These are phyloP conservation scores for Pythium sp. DNA, from an alignment of 352 stramenopile species.

Conservation along the genomic window DNA sequence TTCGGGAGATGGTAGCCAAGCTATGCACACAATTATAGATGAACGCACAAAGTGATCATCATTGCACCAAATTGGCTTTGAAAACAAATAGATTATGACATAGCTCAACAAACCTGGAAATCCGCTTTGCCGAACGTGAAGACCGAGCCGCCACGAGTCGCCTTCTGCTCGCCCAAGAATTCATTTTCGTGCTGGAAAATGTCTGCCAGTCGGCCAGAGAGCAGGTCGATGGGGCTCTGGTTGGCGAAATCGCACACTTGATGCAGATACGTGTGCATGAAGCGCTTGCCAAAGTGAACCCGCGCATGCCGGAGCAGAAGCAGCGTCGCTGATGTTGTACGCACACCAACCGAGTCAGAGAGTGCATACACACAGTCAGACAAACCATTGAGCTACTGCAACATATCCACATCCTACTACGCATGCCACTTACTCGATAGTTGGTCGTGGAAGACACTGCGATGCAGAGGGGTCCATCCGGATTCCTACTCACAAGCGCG, in stretches of 20 bases:
- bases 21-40: constrained; percentile 19
- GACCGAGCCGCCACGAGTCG: constrained; percentile 34
- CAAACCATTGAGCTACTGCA: background rate
- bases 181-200: constrained; percentile 14
- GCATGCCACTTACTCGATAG: constrained; percentile 51
- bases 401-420: background rate
- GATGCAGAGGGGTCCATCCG: constrained; percentile 77
- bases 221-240: constrained; percentile 65
- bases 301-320: constrained; percentile 65
- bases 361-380: background rate
- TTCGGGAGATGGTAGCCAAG: constrained; percentile 82
- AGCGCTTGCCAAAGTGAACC: constrained; percentile 41
- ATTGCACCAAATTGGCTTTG: background rate
- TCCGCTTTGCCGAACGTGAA: constrained; percentile 86
- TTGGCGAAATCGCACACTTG: constrained; percentile 46
- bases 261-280: constrained; percentile 51
- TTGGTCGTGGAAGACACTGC: constrained; percentile 63
- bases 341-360: background rate
- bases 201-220: constrained; percentile 27
- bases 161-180: constrained; percentile 1
- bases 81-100: background rate
- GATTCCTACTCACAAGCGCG: constrained; percentile 51
- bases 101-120: constrained; percentile 51
- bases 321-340: constrained; percentile 46
- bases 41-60: background rate